Base-by-base conservation (phyloP, 805 yeast genomes). In the Candida ortonii region DNA sequence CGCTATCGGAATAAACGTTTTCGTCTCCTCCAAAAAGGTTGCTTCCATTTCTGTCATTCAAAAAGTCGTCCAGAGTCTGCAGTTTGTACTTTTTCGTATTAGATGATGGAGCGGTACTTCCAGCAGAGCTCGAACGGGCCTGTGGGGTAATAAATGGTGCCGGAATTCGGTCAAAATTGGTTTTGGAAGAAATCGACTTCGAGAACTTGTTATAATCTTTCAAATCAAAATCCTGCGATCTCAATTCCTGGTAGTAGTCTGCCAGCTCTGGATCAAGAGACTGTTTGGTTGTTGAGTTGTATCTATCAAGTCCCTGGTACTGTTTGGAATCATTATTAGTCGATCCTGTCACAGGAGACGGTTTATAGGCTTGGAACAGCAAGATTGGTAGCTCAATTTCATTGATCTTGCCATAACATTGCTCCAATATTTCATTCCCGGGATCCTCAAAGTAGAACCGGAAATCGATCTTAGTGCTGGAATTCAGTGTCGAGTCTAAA, bases 51-150 rank as follows among this genome's bases (percentile, higher is more conserved):
- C 33, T 30, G 15, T 36, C 42, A 14, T 25, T 47, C 25, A 89
- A 79, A 55, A 89, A 89, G 42, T 89, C 97, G 52, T 89, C 97
- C 38, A 89, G 62, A 38, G 89, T 83, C 55, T 86, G 95, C 23
- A 84, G 58, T 39, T 75, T 72, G 49, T 77, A 80, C 34, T 65
- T 68, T 43, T 59, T 64, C 19, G 49, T 47, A 13, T 49, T 43
- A 5, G 40, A 30, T 7, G 16, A 15, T 6, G 41, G 16, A 1
- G 6, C 28, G 4, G 25, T 16, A 9, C 13, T 22, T 10, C 23
- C n/a, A 7, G 34, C 17, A 7, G 27, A 7, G n/a, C 14, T 18
- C n/a, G n/a, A n/a, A n/a, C n/a, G n/a, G 6, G 39, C 17, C 8
- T 3, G 16, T n/a, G 25, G 11, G 8, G 9, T 16, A 6, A 9